Evolutionary conservation across 345 rosid genomes (phyloP), one percentile per base, ranked within the genome.

Genomic region (Pugionium dolabratum): DNA sequence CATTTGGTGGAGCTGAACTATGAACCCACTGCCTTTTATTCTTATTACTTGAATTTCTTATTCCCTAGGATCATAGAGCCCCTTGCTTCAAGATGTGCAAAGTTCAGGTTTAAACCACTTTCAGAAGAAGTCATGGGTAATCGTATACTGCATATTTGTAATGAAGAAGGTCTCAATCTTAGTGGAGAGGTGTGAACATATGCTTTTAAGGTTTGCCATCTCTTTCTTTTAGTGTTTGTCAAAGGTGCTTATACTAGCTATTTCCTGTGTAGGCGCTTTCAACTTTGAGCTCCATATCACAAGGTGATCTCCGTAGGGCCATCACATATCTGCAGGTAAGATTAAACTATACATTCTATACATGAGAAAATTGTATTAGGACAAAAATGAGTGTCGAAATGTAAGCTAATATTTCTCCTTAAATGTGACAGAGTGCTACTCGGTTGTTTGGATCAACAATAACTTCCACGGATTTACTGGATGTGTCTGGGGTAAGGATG

Each of bases 21-120:
- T 47, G 29, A 54, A 35, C 31, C 56, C 44, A 10, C 64, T 43
- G 41, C 42, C 43, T 43, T 59, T 74, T 53, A 49, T 58, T 57
- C 45, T 36, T 52, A 10, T 66, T 46, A 59, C 51, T 54, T 39
- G 59, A 18, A 1, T 69, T 67, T 72, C 53, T 54, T 31, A 18
- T 72, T 77, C 59, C 52, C 26, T 69, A 90, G 96, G 87, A 90
- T 90, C 74, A 94, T 94, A 70, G 99, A 88, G 81, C 97, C 99
- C 5, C 99, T 94, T 79, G 97, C 97, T 63, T 90, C 97, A 32
- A 90, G 99, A 79, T 94, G 97, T 83, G 99, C 97, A 4, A 94
- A 94, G 85, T 90, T 94, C 83, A 85, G 97, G 79, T 94, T 94
- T 75, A 94, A 88, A 84, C 95, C 97, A 61, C 96, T 94, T 76